phyloP scores from a whole-genome alignment of 192 early-diverging fungal species.

The Dissophora globulifera region DNA sequence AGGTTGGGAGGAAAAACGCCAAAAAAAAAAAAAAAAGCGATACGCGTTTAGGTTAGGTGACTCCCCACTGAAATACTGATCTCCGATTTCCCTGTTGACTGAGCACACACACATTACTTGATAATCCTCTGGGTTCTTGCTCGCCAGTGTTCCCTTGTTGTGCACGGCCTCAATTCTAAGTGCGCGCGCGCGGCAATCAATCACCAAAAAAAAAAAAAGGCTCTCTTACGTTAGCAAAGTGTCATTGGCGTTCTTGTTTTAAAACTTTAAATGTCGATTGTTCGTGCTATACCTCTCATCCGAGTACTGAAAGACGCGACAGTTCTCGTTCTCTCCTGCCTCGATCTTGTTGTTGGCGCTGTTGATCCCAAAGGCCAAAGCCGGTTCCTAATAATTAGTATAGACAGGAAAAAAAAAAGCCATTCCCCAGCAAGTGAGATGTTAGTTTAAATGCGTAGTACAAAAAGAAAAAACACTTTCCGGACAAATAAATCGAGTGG shows the following conservation, averaged over 20 bases:
- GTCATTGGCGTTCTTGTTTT: no score
- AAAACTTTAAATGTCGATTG: no score
- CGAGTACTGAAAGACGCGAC: conserved; percentile 73
- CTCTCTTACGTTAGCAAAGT: no score
- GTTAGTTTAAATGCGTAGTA: not conserved
- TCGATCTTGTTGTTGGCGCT: conserved; percentile 65
- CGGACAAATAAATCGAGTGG: not conserved
- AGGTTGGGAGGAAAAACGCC: no score
- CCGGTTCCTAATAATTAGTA: conserved; percentile 58
- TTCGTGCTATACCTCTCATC: conserved; percentile 54
- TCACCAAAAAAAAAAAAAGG: no score
- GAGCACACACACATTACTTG: conserved; percentile 60
- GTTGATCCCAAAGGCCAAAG: conserved; percentile 80
- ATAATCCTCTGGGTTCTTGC: conserved; percentile 62
- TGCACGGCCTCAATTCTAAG: conserved; percentile 53
- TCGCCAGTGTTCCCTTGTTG: conserved; percentile 58
- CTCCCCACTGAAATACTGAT: no score
- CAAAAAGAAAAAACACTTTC: not conserved
- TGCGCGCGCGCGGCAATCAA: no score
- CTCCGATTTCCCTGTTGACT: no score
- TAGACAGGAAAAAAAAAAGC: not conserved
- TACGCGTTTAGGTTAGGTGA: no score
- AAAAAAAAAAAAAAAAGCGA: no score
- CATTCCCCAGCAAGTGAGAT: not conserved
- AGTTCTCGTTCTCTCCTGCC: conserved; percentile 81